A percentile compares a stretch with the other conserved stretches of the same genome.
phyloP scores from a whole-genome alignment of 2,329 filamentous ascomycete genomes.

The Sarocladiaceae sp. region DNA sequence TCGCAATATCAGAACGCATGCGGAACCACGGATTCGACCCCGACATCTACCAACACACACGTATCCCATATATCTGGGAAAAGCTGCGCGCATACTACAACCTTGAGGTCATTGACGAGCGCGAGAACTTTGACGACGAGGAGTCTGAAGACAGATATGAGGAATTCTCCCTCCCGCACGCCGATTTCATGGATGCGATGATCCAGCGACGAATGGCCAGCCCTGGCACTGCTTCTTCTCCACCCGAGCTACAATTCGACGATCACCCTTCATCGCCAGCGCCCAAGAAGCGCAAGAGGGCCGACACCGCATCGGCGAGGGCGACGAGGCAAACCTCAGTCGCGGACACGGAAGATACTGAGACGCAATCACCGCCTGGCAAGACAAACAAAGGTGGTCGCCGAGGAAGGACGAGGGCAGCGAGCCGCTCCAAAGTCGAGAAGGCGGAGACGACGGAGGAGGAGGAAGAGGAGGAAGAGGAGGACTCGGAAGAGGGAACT shows the following conservation, averaged over 20 bases:
- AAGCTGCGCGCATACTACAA: conserved; percentile 83
- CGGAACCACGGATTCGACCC: conserved; percentile 75
- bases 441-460: conserved; percentile 27
- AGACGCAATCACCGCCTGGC: conserved; percentile 26
- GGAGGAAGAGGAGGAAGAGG: conserved; percentile 23
- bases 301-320: conserved; percentile 28
- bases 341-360: conserved; percentile 43
- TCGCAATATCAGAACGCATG: conserved; percentile 74
- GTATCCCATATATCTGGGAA: conserved; percentile 84
- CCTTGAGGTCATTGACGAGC: conserved; percentile 76
- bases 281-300: conserved; percentile 40
- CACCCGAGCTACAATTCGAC: conserved; percentile 34
- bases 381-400: conserved; percentile 35
- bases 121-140: conserved; percentile 62
- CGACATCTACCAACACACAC: conserved; percentile 67
- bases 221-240: conserved; percentile 40
- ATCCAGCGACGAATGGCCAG: conserved; percentile 37
- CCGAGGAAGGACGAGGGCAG: conserved; percentile 36
- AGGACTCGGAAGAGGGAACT: conserved; percentile 29
- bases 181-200: conserved; percentile 40
- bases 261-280: conserved; percentile 22
- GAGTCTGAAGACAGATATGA: conserved; percentile 54
- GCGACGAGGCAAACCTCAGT: conserved; percentile 35
- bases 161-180: conserved; percentile 56
- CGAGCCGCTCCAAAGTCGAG: conserved; percentile 23